Evolutionary conservation across 495 filamentous ascomycete genomes (phyloP).

Genomic region (Lophiotrema nucula): DNA sequence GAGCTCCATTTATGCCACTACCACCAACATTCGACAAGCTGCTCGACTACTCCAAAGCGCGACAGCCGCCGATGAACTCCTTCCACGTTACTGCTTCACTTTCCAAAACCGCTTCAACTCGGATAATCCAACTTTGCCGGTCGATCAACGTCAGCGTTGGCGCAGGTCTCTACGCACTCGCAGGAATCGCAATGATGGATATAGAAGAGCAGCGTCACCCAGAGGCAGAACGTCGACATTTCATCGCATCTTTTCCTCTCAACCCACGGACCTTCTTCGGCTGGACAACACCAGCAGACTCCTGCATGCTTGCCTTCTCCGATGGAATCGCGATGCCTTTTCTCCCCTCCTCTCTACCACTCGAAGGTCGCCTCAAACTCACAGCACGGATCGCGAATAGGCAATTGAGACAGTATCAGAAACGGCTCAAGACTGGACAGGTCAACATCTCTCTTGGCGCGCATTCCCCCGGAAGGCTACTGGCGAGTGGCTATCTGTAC

Average conservation of each 20-base stretch:
- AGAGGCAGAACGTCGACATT: conserved; percentile 30
- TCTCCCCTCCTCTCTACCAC: conserved; percentile 32
- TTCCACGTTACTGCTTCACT: conserved; percentile 21
- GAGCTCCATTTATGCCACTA: neutral
- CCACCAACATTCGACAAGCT: conserved; percentile 34
- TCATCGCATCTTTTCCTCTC: conserved; percentile 42
- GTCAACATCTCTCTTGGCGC: conserved; percentile 22
- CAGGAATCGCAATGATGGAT: conserved; percentile 43
- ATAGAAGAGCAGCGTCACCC: conserved; percentile 37
- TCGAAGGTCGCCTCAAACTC: conserved; percentile 36
- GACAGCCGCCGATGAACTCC: conserved; percentile 36
- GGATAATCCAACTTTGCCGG: conserved; percentile 36
- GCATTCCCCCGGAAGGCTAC: conserved; percentile 31
- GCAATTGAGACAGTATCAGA: conserved; percentile 40
- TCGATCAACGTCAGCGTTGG: conserved; percentile 37
- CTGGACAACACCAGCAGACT: conserved; percentile 34
- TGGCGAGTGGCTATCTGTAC: conserved; percentile 39
- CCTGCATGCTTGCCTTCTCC: conserved; percentile 42
- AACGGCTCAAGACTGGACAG: conserved; percentile 23
- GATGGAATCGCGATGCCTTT: conserved; percentile 41
- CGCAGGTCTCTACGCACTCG: conserved; percentile 41
- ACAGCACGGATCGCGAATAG: conserved; percentile 38
- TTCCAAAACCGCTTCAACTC: conserved; percentile 19
- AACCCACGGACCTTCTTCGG: conserved; percentile 42
- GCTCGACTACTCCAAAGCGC: conserved; percentile 36